Percentiles rank a stretch among this genome's conserved stretches.
phyloP scores from a whole-genome alignment of 139 green algal species.

The Desmodesmus armatus region DNA sequence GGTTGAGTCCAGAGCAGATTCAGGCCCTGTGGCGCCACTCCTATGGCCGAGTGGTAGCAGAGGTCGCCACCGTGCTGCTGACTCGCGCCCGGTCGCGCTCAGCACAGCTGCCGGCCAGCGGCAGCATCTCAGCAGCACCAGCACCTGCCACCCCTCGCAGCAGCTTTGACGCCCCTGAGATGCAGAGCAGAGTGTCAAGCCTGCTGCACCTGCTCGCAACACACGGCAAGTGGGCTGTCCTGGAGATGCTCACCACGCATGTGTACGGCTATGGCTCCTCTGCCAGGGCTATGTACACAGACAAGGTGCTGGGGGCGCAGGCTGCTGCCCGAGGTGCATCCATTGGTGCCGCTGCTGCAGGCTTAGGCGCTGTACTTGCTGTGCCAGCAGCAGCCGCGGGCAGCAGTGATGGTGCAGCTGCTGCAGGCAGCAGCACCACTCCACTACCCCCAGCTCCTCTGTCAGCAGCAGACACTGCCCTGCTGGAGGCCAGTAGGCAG shows the following conservation, averaged over 20 bases:
- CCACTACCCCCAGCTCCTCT: background rate
- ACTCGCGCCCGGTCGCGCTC: too few species aligned
- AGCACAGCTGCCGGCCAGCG: background rate
- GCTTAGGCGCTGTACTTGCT: background rate
- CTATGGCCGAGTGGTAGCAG: background rate
- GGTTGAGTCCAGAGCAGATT: background rate
- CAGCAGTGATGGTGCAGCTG: background rate
- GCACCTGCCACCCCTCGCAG: background rate
- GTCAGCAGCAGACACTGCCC: too few species aligned
- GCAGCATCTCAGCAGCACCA: background rate
- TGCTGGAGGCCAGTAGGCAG: background rate
- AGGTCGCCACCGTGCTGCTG: background rate
- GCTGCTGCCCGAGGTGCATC: background rate
- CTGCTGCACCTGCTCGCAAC: constrained; percentile 42
- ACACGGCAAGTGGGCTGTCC: constrained; percentile 22
- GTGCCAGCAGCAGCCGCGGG: background rate
- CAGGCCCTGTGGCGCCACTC: background rate
- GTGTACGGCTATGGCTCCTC: constrained; percentile 34
- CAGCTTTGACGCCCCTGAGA: background rate
- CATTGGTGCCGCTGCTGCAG: background rate
- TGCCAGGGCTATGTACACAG: constrained; percentile 40
- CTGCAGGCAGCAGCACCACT: background rate
- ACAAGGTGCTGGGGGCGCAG: background rate
- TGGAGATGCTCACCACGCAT: constrained; percentile 32
- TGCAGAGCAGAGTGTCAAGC: constrained; percentile 20